These are phyloP conservation scores for Dendrostoma leiphaemia DNA, from an alignment of 2,329 filamentous ascomycete species.

Conservation along the genomic window DNA sequence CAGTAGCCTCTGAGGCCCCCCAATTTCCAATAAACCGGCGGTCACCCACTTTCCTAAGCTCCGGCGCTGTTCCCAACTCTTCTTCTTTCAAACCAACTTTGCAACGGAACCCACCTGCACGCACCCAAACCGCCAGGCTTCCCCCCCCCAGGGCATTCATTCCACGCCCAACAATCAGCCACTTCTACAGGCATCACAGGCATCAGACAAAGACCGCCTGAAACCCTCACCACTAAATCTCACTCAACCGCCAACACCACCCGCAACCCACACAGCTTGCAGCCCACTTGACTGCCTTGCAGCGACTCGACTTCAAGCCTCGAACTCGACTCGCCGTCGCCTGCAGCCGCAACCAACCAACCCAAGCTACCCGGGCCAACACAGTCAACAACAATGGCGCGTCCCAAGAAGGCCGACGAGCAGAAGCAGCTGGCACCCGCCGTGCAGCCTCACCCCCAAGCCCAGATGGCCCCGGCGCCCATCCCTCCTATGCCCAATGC, in stretches of 20 bases:
- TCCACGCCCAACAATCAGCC: constrained; percentile 4
- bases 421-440: constrained; percentile 18
- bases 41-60: neutral
- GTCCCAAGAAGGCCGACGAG: constrained; percentile 36
- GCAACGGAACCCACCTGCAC: neutral
- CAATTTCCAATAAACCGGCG: neutral
- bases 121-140: neutral
- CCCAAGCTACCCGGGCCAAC: neutral
- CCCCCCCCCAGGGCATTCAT: constrained; percentile 6
- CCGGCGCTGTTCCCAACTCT: constrained; percentile 5
- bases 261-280: constrained; percentile 3
- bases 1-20: constrained; percentile 1
- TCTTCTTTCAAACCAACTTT: neutral
- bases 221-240: neutral
- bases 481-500: constrained; percentile 8
- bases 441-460: constrained; percentile 8
- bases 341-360: neutral
- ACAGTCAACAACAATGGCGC: constrained; percentile 31
- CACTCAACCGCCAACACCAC: neutral
- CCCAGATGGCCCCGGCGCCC: constrained; percentile 2
- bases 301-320: neutral
- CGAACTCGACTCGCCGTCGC: neutral
- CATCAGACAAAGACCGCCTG: constrained; percentile 1
- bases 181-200: constrained; percentile 3
- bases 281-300: neutral